Evolutionary conservation across 2,329 filamentous ascomycete species (phyloP).

Genomic region (Clonostachys rosea): DNA sequence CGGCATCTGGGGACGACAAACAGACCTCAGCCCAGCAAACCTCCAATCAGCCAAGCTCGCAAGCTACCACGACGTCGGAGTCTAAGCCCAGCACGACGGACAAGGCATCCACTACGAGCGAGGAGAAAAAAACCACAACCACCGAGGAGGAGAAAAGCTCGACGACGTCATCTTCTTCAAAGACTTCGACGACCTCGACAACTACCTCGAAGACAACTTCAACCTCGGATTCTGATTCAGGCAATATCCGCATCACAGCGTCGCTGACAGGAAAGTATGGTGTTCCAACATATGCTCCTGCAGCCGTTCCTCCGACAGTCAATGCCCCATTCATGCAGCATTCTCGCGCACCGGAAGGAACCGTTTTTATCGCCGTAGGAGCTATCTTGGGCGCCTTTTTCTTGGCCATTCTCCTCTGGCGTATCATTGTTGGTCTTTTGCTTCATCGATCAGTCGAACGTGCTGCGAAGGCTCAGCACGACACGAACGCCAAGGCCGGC

Average conservation of each 20-base stretch:
- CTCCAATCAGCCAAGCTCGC: too few relatives aligned
- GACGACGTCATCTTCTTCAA: constrained; percentile 6
- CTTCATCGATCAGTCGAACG: constrained; percentile 87
- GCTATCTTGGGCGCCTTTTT: constrained; percentile 81
- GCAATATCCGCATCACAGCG: constrained; percentile 26
- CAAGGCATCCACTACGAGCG: constrained; percentile 4
- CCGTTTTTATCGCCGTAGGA: constrained; percentile 93
- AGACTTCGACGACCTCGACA: not conserved
- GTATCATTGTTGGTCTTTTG: constrained; percentile 80
- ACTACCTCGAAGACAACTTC: constrained; percentile 5
- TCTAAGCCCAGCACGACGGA: constrained; percentile 2
- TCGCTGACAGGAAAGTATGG: constrained; percentile 30
- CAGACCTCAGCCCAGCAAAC: not conserved
- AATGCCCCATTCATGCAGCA: constrained; percentile 90
- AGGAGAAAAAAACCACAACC: not conserved
- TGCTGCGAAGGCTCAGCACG: constrained; percentile 71
- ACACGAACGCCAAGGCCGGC: constrained; percentile 64
- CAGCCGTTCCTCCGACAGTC: constrained; percentile 75
- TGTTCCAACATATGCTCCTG: constrained; percentile 59
- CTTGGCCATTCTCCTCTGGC: constrained; percentile 81
- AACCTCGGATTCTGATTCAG: not conserved
- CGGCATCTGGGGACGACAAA: constrained; percentile 1
- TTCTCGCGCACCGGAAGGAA: constrained; percentile 82
- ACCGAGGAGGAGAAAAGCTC: constrained; percentile 5
- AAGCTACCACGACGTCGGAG: too few relatives aligned